Conservation (phyloP, 495 filamentous ascomycete genomes). For the Hamigera avellanea region DNA sequence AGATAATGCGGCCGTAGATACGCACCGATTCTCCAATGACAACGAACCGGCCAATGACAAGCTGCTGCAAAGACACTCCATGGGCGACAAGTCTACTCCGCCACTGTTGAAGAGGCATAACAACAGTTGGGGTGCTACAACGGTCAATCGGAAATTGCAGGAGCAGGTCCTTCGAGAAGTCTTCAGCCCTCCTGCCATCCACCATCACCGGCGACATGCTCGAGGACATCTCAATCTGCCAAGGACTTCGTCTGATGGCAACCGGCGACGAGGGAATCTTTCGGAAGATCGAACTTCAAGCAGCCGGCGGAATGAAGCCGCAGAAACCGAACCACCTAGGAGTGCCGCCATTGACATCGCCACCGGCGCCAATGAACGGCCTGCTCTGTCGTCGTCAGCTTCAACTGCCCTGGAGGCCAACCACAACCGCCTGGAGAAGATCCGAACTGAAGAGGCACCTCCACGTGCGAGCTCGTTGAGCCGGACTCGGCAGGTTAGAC, state of each 20-base stretch:
- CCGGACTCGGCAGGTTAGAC: slow-evolving; percentile 21
- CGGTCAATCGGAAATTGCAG: slow-evolving; percentile 74
- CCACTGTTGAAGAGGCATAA: slow-evolving; percentile 25
- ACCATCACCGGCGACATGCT: slow-evolving; percentile 49
- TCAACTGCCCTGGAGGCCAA: slow-evolving; percentile 29
- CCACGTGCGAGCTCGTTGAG: slow-evolving; percentile 23
- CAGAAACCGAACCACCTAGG: slow-evolving; percentile 8
- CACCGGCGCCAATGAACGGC: slow-evolving; percentile 11
- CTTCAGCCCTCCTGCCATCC: slow-evolving; percentile 73
- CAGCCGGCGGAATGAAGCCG: slow-evolving; percentile 10
- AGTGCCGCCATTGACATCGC: slow-evolving; percentile 23
- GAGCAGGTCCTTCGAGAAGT: slow-evolving; percentile 93
- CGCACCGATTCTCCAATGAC: slow-evolving; percentile 10
- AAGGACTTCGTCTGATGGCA: slow-evolving; percentile 26
- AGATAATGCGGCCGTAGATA: slow-evolving; percentile 10
- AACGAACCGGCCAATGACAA: slow-evolving; percentile 4
- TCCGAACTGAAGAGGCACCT: slow-evolving; percentile 17
- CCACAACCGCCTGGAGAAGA: slow-evolving; percentile 22
- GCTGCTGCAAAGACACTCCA: not conserved
- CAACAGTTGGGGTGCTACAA: slow-evolving; percentile 90
- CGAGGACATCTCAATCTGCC: slow-evolving; percentile 48
- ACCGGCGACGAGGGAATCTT: slow-evolving; percentile 18
- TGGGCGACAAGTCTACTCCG: slow-evolving; percentile 2
- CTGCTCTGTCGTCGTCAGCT: slow-evolving; percentile 30
- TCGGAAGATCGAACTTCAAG: slow-evolving; percentile 21